Base-by-base conservation (phyloP, 2,329 filamentous ascomycete genomes). In the Colletotrichum tabaci region DNA sequence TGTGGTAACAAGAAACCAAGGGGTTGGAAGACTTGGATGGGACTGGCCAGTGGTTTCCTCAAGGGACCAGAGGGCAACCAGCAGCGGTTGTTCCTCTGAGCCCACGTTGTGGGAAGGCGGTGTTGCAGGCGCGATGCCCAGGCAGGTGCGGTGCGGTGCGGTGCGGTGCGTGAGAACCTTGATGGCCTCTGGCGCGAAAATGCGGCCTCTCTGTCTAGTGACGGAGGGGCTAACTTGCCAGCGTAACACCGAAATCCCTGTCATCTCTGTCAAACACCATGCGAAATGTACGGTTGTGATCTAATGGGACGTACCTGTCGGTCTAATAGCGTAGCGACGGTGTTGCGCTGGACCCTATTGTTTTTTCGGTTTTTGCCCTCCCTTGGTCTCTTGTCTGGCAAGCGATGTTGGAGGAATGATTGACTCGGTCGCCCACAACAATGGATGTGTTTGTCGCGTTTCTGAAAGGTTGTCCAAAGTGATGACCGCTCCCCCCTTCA, bases 101-200 rank as follows among this genome's bases (percentile, higher is more conserved):
- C 23, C 49, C 38, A 63, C 61, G 62, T 38, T 58, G 61, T 64
- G 61, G 66, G 61, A 66, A 69, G 61, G 66, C 66, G 61, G 66
- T 58, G 66, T 69, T 69, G 64, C 66, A 66, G 52, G 47, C 61
- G 55, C 66, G 70, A 69, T 68, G 66, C 58, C 26, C 21, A 23
- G 21, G n/a, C 58, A 46, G 55, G 26, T 63, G 50, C 40, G 35
- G 50, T 56, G 30, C 21, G 30, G 50, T 56, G 30, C 21, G 66
- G 71, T 72, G 44, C 61, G 58, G 23, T 42, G 55, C 38, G 38
- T 70, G 73, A 70, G 73, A 70, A 66, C 62, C 61, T 67, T 66
- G 73, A 73, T 73, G 72, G 73, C 57, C 62, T 55, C 47, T 35
- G 60, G 65, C 66, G 69, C 52, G 60, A 72, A 72, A 71, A 67